phyloP scores from a whole-genome alignment of 345 rosid species.

The Ceriops decandra region DNA sequence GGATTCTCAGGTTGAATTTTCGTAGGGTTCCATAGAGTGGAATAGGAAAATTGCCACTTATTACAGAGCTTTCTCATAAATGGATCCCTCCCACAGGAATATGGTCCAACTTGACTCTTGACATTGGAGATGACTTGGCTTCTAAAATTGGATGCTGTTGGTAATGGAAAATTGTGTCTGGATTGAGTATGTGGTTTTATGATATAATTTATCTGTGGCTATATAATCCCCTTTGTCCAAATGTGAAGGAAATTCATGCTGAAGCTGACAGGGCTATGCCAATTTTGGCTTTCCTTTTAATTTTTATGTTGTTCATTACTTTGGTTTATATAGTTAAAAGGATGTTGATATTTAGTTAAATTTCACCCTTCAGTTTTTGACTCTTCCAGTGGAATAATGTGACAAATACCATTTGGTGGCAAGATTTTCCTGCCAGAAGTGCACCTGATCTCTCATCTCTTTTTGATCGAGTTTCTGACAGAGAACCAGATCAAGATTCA shows the following conservation, averaged over 20 bases:
- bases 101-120: not conserved
- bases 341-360: not conserved
- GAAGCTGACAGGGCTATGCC: not conserved
- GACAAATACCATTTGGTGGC: slow-evolving; percentile 97
- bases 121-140: not conserved
- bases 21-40: not conserved
- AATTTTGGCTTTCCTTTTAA: not conserved
- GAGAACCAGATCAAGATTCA: slow-evolving; percentile 33
- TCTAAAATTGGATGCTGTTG: not conserved
- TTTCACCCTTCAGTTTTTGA: slow-evolving; percentile 18
- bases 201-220: not conserved
- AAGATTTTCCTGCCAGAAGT: slow-evolving; percentile 78
- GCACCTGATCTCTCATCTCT: slow-evolving; percentile 64
- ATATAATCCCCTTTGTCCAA: not conserved
- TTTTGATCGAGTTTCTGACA: slow-evolving; percentile 41
- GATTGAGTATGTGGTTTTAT: not conserved
- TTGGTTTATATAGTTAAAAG: not conserved
- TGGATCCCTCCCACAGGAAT: not conserved
- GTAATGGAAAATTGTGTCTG: not conserved
- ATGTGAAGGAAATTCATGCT: not conserved
- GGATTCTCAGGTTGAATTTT: not conserved
- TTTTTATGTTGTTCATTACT: not conserved
- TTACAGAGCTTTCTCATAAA: not conserved
- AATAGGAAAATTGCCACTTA: not conserved
- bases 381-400: slow-evolving; percentile 75